Percentiles rank a stretch among this genome's conserved stretches.
Evolutionary conservation across 1,284 basidiomycete genomes (phyloP).

Genomic region (Cystobasidium pallidum): DNA sequence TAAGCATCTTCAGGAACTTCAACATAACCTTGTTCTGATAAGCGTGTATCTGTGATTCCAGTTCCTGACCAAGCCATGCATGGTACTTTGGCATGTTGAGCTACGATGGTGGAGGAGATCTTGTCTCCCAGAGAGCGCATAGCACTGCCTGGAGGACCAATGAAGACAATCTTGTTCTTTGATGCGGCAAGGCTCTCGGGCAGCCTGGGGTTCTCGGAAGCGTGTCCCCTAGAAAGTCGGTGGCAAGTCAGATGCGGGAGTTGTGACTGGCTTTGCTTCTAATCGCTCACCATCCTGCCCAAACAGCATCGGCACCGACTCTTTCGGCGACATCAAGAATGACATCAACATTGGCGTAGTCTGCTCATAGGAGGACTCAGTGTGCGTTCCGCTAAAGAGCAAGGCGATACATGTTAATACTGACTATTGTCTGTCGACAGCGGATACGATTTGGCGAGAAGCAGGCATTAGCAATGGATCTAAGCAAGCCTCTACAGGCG

Average conservation of each 20-base stretch:
- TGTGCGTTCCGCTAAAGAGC: not conserved
- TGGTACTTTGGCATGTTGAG: slow-evolving; percentile 95
- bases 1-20: slow-evolving; percentile 93
- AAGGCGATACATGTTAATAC: not conserved
- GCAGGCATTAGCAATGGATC: too few relatives aligned
- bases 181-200: slow-evolving; percentile 90
- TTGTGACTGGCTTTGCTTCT: too few relatives aligned
- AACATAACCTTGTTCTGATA: slow-evolving; percentile 88
- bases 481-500: not conserved
- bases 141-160: slow-evolving; percentile 96
- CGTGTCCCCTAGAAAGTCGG: slow-evolving; percentile 74
- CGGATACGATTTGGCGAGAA: too few relatives aligned
- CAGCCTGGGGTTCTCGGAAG: slow-evolving; percentile 97
- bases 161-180: slow-evolving; percentile 97
- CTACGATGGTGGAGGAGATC: slow-evolving; percentile 98
- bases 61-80: slow-evolving; percentile 99
- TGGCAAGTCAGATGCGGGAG: too few relatives aligned
- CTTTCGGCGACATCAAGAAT: slow-evolving; percentile 98
- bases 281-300: slow-evolving; percentile 94
- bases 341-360: slow-evolving; percentile 99
- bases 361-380: slow-evolving; percentile 11
- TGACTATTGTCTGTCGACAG: slow-evolving; percentile 80
- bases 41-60: slow-evolving; percentile 84
- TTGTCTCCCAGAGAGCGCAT: slow-evolving; percentile 99
- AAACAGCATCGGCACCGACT: slow-evolving; percentile 96